These are phyloP conservation scores for Tolypocladium sp. DNA, from an alignment of 2,329 filamentous ascomycete species.

Conservation along the genomic window DNA sequence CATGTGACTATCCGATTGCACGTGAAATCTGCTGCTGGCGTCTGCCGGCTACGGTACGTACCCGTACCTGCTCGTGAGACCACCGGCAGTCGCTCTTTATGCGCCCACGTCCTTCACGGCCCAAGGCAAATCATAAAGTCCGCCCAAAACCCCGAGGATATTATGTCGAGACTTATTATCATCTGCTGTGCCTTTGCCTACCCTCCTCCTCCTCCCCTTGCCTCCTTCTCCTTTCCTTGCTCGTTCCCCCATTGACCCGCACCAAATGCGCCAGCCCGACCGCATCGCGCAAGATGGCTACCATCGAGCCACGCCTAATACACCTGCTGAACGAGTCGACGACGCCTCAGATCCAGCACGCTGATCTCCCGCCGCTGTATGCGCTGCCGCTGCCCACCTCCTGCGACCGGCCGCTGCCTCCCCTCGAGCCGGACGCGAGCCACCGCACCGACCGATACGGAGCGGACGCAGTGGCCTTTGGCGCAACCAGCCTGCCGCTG, in stretches of 20 bases:
- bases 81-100: neutral
- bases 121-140: neutral
- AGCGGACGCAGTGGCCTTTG: constrained; percentile 8
- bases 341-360: constrained; percentile 35
- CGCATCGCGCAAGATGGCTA: constrained; percentile 42
- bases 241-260: constrained; percentile 9
- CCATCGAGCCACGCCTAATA: constrained; percentile 59
- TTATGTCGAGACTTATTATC: constrained; percentile 1
- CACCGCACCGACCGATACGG: constrained; percentile 27
- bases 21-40: neutral
- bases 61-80: neutral
- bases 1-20: constrained; percentile 1
- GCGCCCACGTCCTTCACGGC: neutral
- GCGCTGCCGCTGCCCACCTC: constrained; percentile 32
- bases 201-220: neutral
- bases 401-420: constrained; percentile 37
- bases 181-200: neutral
- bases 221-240: neutral
- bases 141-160: neutral
- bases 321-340: constrained; percentile 52
- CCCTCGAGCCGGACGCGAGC: constrained; percentile 41
- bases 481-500: constrained; percentile 3
- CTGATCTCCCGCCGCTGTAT: constrained; percentile 47
- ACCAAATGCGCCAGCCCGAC: constrained; percentile 16
- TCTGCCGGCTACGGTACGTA: neutral